These are phyloP conservation scores for Phaffia rhodozyma DNA, from an alignment of 1,284 basidiomycete species.

Conservation along the genomic window DNA sequence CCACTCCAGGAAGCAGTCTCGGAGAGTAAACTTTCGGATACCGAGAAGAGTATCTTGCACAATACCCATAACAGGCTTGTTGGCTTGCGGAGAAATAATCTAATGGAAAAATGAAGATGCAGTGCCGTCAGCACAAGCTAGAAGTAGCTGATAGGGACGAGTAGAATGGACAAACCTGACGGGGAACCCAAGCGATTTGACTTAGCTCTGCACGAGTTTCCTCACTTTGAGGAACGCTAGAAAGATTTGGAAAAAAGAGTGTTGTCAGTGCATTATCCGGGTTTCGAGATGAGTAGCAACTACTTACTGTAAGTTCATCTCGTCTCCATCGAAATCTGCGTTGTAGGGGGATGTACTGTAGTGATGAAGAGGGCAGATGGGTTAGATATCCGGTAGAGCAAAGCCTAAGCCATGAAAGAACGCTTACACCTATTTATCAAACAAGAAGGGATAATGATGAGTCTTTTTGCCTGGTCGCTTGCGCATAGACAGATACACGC, in stretches of 20 bases:
- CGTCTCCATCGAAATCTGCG: slow-evolving; percentile 98
- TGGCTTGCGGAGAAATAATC: slow-evolving; percentile 98
- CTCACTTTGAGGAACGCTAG: slow-evolving; percentile 89
- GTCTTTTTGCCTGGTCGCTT: too few relatives aligned
- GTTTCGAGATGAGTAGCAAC: background rate
- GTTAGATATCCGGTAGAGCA: too few relatives aligned
- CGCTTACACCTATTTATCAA: background rate
- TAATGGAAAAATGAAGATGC: slow-evolving; percentile 32
- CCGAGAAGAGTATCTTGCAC: slow-evolving; percentile 98
- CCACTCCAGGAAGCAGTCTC: slow-evolving; percentile 90
- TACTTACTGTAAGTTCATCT: slow-evolving; percentile 98
- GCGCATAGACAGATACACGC: too few relatives aligned
- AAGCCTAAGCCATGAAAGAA: background rate
- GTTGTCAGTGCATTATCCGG: background rate
- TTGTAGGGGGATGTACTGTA: slow-evolving; percentile 45
- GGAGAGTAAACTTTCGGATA: slow-evolving; percentile 90
- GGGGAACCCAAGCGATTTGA: slow-evolving; percentile 98
- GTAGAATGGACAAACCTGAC: slow-evolving; percentile 50
- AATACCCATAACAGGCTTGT: slow-evolving; percentile 99
- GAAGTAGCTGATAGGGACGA: slow-evolving; percentile 5
- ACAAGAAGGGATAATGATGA: slow-evolving; percentile 20
- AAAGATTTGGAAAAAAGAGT: slow-evolving; percentile 13
- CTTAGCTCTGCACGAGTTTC: slow-evolving; percentile 97
- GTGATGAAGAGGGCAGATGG: background rate
- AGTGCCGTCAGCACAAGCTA: slow-evolving; percentile 9